Conservation (phyloP, 2,329 filamentous ascomycete species). For the Ciborinia camelliae region DNA sequence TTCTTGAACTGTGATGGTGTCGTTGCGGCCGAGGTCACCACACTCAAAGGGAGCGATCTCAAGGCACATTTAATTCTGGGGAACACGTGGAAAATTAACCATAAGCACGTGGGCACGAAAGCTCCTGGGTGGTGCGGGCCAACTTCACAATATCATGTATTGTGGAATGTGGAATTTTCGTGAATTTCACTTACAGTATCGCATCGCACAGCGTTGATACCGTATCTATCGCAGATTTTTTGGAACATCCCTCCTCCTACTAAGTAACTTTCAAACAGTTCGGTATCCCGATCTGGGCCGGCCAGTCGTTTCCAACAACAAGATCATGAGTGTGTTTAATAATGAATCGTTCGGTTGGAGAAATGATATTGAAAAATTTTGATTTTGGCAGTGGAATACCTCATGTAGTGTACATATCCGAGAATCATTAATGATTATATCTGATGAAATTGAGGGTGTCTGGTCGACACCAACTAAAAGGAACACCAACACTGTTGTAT, state of each 20-base stretch:
- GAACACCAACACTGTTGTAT: too few relatives aligned
- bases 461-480: too few relatives aligned
- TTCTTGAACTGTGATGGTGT: constrained; percentile 15
- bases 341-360: neutral
- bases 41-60: neutral
- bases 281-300: too few relatives aligned
- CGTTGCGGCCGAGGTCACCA: neutral
- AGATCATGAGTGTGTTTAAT: neutral
- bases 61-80: constrained; percentile 3
- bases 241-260: too few relatives aligned
- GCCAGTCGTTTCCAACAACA: neutral
- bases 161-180: constrained; percentile 11
- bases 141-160: neutral
- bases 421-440: neutral
- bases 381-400: neutral
- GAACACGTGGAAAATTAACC: neutral
- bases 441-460: too few relatives aligned
- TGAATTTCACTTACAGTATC: neutral
- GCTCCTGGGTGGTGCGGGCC: neutral
- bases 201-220: neutral
- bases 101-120: constrained; percentile 1
- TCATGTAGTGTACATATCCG: neutral
- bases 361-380: neutral
- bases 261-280: neutral
- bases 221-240: neutral